phyloP scores from a whole-genome alignment of 139 green algal genomes.

The Micromonas pusilla region DNA sequence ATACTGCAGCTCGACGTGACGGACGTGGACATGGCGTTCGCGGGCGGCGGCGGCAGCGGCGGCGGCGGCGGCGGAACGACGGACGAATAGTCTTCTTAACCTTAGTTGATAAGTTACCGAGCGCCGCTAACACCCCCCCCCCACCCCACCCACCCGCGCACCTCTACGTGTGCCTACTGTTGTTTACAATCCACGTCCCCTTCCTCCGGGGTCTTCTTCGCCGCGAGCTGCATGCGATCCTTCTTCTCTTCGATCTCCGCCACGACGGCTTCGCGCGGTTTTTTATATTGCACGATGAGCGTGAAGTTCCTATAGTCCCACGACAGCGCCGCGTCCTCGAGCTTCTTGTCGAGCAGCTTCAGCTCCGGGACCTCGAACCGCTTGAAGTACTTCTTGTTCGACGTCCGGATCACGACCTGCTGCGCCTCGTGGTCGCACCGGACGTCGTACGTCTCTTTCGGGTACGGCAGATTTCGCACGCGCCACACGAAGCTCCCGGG shows the following conservation, averaged over 20 bases:
- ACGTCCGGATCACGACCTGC: conserved; percentile 40
- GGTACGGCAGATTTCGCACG: conserved; percentile 46
- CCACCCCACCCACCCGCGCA: not conserved
- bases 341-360: conserved; percentile 31
- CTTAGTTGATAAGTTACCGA: too few relatives aligned
- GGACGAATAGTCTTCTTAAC: too few relatives aligned
- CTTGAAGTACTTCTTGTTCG: conserved; percentile 54
- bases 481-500: conserved; percentile 40
- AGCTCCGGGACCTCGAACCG: conserved; percentile 38
- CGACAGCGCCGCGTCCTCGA: conserved; percentile 30
- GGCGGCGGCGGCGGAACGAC: too few relatives aligned
- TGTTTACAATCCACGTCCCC: conserved; percentile 42
- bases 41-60: not conserved
- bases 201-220: conserved; percentile 31
- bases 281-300: conserved; percentile 43
- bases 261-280: conserved; percentile 31
- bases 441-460: conserved; percentile 34
- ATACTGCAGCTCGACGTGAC: conserved; percentile 57
- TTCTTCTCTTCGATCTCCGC: conserved; percentile 8
- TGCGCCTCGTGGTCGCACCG: conserved; percentile 28
- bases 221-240: not conserved
- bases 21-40: conserved; percentile 49
- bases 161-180: too few relatives aligned
- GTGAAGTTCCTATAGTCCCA: conserved; percentile 44
- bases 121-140: too few relatives aligned